Base-by-base conservation (phyloP, 1,284 basidiomycete genomes). In the Cryptococcus sp. region DNA sequence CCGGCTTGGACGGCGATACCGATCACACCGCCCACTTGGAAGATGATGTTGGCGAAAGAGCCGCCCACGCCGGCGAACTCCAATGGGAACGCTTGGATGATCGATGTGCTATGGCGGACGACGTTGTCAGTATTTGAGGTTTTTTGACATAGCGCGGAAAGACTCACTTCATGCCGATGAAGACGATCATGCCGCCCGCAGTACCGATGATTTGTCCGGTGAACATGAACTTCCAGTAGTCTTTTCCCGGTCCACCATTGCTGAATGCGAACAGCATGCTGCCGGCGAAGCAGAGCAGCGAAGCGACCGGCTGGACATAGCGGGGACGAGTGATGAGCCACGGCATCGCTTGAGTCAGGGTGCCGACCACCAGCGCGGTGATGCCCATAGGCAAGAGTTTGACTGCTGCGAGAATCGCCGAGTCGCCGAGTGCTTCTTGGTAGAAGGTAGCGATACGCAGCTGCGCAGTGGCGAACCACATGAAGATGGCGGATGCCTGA, bases 181-280 rank as follows among this genome's bases (percentile, higher is more conserved):
- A 77, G 47, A 75, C 41, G 50, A 76, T 61, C 71, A 77, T 72
- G 46, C 65, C 74, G 25, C 74, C 74, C 3, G 60, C 64, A 16
- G 71, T 74, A 50, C 73, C 74, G 61, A 74, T 69, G 47, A 77
- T 62, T 47, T 71, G 64, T 4, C 70, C 74, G 5, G 72, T 47
- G 70, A 78, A 78, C 58, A 78, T 65, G 63, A 50, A 77, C 40
- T 50, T 60, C 76, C 76, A 78, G 67, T 76, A 78, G 62, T 77
- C 65, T 10, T 48, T 60, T 25, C 75, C 76, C 17, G 47, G 48
- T 13, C 75, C 76, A 43, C 76, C 76, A 27, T 58, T 50, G 15
- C 63, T 67, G 67, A 63, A 76, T 15, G 74, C 73, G 54, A 76
- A 73, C 19, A 78, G 61, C 69, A 78, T 72, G 16, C 55, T 57